Evolutionary conservation across 2,329 filamentous ascomycete genomes (phyloP).

Genomic region (Botrytis medusae): DNA sequence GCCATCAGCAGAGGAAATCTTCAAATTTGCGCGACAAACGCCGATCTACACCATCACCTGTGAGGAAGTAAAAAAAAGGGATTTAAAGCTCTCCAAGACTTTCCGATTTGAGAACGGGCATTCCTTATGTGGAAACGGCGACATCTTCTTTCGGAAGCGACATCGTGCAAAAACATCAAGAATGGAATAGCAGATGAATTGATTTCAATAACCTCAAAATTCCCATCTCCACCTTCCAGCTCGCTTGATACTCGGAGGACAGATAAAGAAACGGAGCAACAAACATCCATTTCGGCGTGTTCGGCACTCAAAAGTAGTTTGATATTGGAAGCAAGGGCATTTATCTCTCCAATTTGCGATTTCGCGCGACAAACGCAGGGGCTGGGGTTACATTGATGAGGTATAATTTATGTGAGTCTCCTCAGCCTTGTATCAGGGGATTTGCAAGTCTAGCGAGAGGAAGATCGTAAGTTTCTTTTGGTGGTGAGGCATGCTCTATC

Average conservation of each 20-base stretch:
- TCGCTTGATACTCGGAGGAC: neutral
- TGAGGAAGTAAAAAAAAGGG: neutral
- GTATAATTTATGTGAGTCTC: conserved; percentile 1
- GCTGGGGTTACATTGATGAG: neutral
- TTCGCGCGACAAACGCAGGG: conserved; percentile 21
- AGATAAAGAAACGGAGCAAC: neutral
- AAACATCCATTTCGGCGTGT: neutral
- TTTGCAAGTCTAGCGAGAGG: conserved; percentile 10
- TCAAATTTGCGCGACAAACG: conserved; percentile 11
- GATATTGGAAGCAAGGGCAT: conserved; percentile 12
- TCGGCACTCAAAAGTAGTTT: neutral
- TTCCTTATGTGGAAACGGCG: neutral
- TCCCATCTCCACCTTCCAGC: conserved; percentile 1
- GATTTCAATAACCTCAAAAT: conserved; percentile 15
- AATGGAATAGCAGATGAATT: conserved; percentile 1
- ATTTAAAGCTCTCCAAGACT: conserved; percentile 9
- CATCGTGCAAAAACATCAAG: neutral
- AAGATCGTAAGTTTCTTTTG: conserved; percentile 14
- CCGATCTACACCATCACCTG: neutral
- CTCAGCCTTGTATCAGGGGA: conserved; percentile 20
- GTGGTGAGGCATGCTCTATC: neutral
- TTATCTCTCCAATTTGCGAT: conserved; percentile 19
- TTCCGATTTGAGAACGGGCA: neutral
- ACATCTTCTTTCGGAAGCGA: neutral
- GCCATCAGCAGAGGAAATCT: conserved; percentile 4